These are phyloP conservation scores for Zygosaccharomyces lentus DNA, from an alignment of 805 yeast genomes.

Conservation along the genomic window DNA sequence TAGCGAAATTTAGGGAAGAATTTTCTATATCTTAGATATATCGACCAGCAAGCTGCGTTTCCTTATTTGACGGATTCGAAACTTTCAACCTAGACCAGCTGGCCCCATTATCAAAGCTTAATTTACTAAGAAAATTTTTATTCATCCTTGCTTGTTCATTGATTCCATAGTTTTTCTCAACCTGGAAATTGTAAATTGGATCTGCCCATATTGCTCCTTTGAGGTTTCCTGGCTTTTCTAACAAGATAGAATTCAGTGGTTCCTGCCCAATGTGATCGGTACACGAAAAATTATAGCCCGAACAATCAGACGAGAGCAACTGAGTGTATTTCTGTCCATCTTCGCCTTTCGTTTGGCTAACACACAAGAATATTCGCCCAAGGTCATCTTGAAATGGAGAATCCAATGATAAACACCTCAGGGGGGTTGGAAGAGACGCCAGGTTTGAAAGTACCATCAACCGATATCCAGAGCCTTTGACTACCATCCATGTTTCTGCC, in stretches of 20 bases:
- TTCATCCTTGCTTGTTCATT: neutral
- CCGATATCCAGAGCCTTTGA: constrained; percentile 40
- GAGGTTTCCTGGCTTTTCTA: constrained; percentile 10
- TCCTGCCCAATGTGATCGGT: constrained; percentile 12
- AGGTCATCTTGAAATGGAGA: constrained; percentile 25
- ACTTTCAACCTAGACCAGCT: constrained; percentile 47
- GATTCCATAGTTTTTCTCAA: neutral
- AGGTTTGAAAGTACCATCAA: constrained; percentile 38
- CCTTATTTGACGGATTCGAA: constrained; percentile 39
- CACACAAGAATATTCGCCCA: constrained; percentile 25
- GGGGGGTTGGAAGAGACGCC: too few relatives aligned
- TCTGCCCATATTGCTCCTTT: constrained; percentile 23
- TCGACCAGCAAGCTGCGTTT: neutral
- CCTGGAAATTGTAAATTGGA: neutral
- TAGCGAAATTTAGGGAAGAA: neutral
- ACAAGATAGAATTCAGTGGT: constrained; percentile 5
- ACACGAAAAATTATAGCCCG: constrained; percentile 29
- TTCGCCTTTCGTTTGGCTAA: too few relatives aligned
- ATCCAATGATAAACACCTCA: too few relatives aligned
- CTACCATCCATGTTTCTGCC: constrained; percentile 28
- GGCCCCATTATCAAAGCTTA: constrained; percentile 50
- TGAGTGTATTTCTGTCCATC: too few relatives aligned
- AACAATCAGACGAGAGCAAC: constrained; percentile 34
- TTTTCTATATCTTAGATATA: too few relatives aligned
- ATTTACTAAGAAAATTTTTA: constrained; percentile 31